A percentile compares a stretch with the other conserved stretches of the same genome.
Evolutionary conservation across 176 grass and related monocot genomes (phyloP).

Genomic region (Guadua angustifolia): DNA sequence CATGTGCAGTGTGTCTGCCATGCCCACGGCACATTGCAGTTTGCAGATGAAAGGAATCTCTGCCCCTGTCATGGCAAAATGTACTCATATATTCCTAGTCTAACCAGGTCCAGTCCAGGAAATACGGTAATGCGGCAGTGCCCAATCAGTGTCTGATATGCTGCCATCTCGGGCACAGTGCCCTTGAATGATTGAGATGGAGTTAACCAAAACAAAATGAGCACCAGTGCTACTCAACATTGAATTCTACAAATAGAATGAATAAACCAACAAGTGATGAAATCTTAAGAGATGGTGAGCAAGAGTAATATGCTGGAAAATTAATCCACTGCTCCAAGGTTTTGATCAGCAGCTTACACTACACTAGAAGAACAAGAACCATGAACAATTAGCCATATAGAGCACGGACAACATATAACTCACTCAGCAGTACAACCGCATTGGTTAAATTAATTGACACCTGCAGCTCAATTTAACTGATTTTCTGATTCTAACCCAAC

Average conservation of each 20-base stretch:
- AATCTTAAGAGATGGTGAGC: not conserved
- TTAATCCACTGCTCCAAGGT: not conserved
- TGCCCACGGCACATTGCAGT: constrained; percentile 12
- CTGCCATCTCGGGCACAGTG: not conserved
- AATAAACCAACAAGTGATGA: not conserved
- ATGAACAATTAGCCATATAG: not conserved
- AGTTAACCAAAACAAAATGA: not conserved
- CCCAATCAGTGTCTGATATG: constrained; percentile 9
- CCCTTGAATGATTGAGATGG: not conserved
- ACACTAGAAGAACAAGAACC: not conserved
- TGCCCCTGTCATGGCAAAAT: constrained; percentile 27
- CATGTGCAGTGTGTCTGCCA: constrained; percentile 21
- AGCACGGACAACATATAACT: not conserved
- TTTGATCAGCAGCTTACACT: not conserved
- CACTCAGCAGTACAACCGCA: not conserved
- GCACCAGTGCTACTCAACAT: not conserved
- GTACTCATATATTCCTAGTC: constrained; percentile 22
- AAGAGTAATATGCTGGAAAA: not conserved
- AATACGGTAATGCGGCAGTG: not conserved
- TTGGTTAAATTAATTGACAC: not conserved
- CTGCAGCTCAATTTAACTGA: not conserved
- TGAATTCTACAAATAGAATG: not conserved
- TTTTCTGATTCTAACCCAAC: not conserved
- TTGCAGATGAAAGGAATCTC: constrained; percentile 28
- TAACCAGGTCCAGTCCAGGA: not conserved